Evolutionary conservation across 345 rosid species (phyloP).

Genomic region (Hevea brasiliensis): DNA sequence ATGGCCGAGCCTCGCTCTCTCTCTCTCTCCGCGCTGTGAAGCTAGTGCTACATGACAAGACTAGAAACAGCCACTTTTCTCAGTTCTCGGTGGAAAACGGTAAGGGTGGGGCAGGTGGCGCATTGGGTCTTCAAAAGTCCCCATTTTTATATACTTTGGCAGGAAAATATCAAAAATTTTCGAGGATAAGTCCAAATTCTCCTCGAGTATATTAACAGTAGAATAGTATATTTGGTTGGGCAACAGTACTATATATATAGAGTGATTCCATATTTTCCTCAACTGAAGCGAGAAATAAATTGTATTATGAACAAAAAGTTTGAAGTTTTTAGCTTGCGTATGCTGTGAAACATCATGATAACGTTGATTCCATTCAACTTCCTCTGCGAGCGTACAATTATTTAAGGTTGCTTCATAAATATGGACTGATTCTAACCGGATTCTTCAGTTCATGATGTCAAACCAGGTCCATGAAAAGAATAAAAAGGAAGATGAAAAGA

Average conservation of each 20-base stretch:
- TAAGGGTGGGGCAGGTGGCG: background rate
- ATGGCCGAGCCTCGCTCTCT: slow-evolving; percentile 23
- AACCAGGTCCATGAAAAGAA: background rate
- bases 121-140: background rate
- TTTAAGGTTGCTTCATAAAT: slow-evolving; percentile 1
- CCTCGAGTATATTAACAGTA: too few relatives aligned
- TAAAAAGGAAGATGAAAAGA: background rate
- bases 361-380: background rate
- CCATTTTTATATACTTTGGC: background rate
- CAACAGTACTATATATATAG: too few relatives aligned
- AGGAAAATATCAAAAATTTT: background rate
- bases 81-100: slow-evolving; percentile 36
- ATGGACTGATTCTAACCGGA: background rate
- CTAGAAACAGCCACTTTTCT: slow-evolving; percentile 45
- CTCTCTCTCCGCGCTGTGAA: slow-evolving; percentile 19
- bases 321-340: background rate
- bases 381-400: background rate
- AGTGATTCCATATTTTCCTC: too few relatives aligned
- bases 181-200: background rate
- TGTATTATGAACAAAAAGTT: too few relatives aligned
- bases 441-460: background rate
- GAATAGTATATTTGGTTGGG: too few relatives aligned
- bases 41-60: slow-evolving; percentile 65
- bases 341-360: background rate
- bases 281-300: too few relatives aligned